Percentiles rank a stretch among this genome's conserved stretches.
These are phyloP conservation scores for Fusarium lateritium DNA, from an alignment of 2,329 filamentous ascomycete species.

Conservation along the genomic window DNA sequence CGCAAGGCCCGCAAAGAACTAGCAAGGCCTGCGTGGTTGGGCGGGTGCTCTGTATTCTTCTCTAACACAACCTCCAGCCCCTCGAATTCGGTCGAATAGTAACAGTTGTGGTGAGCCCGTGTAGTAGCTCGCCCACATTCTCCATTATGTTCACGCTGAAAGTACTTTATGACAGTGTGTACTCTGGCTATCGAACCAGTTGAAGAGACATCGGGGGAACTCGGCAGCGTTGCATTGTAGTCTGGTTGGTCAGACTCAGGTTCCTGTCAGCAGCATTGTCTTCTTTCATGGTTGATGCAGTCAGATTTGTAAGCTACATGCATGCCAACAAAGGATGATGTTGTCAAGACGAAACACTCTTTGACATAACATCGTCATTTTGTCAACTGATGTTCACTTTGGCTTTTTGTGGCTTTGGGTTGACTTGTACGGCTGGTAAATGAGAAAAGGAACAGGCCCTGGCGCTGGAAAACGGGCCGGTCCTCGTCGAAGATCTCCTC, in stretches of 20 bases:
- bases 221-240: constrained; percentile 29
- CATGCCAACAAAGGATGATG: constrained; percentile 32
- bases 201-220: constrained; percentile 13
- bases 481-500: constrained; percentile 75
- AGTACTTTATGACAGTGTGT: not conserved
- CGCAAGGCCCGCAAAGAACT: constrained; percentile 26
- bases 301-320: constrained; percentile 17
- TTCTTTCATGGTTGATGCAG: constrained; percentile 10
- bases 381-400: constrained; percentile 35
- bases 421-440: constrained; percentile 61
- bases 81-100: constrained; percentile 22
- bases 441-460: constrained; percentile 73
- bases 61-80: constrained; percentile 11
- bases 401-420: constrained; percentile 29
- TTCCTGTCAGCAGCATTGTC: constrained; percentile 9
- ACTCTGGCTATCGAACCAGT: constrained; percentile 21
- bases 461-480: constrained; percentile 68
- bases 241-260: constrained; percentile 32
- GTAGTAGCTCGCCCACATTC: constrained; percentile 17
- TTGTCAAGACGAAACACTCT: constrained; percentile 40
- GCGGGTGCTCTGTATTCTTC: constrained; percentile 13
- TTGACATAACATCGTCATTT: constrained; percentile 36
- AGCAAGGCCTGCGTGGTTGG: not conserved
- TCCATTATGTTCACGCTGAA: constrained; percentile 6
- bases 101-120: constrained; percentile 16